These are phyloP conservation scores for Rugonectria rugulosa DNA, from an alignment of 2,329 filamentous ascomycete species.

Conservation along the genomic window DNA sequence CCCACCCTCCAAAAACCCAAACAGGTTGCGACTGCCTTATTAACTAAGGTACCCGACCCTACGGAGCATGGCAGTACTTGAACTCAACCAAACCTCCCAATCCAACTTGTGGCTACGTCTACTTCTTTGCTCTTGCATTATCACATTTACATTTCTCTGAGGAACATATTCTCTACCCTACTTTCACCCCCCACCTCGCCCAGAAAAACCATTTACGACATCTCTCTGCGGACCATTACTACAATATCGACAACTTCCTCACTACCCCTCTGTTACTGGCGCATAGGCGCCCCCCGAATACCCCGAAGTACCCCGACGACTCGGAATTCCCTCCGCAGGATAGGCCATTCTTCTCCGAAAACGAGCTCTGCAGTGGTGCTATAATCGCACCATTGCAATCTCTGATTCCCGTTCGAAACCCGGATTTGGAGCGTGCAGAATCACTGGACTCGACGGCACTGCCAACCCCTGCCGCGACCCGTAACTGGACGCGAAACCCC, in stretches of 20 bases:
- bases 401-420: not conserved
- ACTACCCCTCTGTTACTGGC: not conserved
- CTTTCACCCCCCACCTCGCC: not conserved
- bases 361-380: not conserved
- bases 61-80: too few species aligned
- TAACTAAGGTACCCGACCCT: too few species aligned
- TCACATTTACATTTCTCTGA: not conserved
- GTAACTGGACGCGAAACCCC: not conserved
- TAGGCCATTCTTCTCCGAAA: not conserved
- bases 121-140: not conserved
- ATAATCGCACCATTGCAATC: not conserved
- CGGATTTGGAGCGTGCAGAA: constrained; percentile 7
- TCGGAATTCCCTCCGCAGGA: constrained; percentile 5
- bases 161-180: not conserved
- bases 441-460: not conserved
- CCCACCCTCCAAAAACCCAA: not conserved
- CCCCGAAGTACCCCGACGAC: constrained; percentile 6
- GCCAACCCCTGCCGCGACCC: constrained; percentile 8
- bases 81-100: not conserved
- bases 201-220: not conserved
- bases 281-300: constrained; percentile 9
- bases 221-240: not conserved
- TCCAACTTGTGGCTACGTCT: not conserved
- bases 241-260: not conserved
- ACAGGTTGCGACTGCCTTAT: not conserved